These are phyloP conservation scores for Dryas octopetala DNA, from an alignment of 306 rosid species.

Conservation along the genomic window DNA sequence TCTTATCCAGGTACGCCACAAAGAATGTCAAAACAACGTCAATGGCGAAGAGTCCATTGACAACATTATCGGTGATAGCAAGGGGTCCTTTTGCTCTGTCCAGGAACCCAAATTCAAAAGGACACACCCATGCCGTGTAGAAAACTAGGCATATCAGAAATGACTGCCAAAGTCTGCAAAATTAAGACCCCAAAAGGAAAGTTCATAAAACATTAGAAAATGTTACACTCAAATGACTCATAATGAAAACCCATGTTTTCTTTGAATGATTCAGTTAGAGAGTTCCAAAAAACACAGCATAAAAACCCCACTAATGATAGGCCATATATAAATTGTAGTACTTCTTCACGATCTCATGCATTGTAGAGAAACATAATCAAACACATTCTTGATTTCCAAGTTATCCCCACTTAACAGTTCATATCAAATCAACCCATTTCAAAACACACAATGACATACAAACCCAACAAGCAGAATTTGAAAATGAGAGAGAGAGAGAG, in stretches of 20 bases:
- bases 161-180: slow-evolving; percentile 57
- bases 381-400: neutral
- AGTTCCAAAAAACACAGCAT: neutral
- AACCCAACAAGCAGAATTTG: neutral
- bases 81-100: slow-evolving; percentile 23
- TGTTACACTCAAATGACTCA: too few relatives aligned
- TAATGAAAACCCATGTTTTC: neutral
- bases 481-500: neutral
- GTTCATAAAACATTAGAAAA: neutral
- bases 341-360: neutral
- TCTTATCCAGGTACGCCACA: slow-evolving; percentile 67
- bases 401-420: neutral
- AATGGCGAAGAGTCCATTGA: slow-evolving; percentile 52
- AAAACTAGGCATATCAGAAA: slow-evolving; percentile 56
- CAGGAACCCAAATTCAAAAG: slow-evolving; percentile 82
- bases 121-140: slow-evolving; percentile 81
- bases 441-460: neutral
- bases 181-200: neutral
- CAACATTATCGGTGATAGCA: slow-evolving; percentile 52
- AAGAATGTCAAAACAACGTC: slow-evolving; percentile 73
- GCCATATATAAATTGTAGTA: neutral
- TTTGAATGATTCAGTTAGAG: neutral
- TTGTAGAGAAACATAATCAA: neutral
- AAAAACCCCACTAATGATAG: neutral
- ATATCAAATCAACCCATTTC: neutral